Evolutionary conservation across 2,329 filamentous ascomycete genomes (phyloP), one percentile per base, ranked within the genome.

Genomic region (Ophiostoma populinum): DNA sequence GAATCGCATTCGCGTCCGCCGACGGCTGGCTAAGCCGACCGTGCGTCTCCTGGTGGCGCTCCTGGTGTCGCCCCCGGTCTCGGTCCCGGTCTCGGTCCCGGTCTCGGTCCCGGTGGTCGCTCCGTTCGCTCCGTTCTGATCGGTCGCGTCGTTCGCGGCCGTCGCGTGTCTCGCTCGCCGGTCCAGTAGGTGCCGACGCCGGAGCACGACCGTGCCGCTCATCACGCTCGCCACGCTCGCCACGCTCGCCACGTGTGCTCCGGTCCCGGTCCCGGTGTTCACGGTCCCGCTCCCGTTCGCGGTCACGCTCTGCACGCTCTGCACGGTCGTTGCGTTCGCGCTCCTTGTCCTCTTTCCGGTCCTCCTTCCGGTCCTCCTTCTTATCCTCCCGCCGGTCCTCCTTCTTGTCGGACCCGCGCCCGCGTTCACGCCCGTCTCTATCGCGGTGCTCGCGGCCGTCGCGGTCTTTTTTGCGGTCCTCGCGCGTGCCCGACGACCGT

Each of bases 21-120:
- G 26, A 6, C 5, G 26, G n/a, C 8, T 32, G 30, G 16, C 70
- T 75, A 32, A 77, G 56, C 2, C 72, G 67, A 19, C 72, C 72
- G 45, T 75, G 75, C 37, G 67, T 71, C 12, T 67, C 65, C 48
- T 77, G 71, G 43, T 71, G 64, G 40, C 67, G 63, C 36, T 56
- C 58, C 7, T 24, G 24, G 9, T 20, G 9, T 5, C 24, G 21
- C 11, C 33, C 35, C 19, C 33, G 22, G 24, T 40, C 33, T 13
- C 36, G 30, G 19, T 36, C 20, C 7, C 37, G 41, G 11, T 42
- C 36, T 8, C 37, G 29, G 18, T 38, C 33, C 2, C 29, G 21
- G 16, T 24, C 29, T 6, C 62, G 62, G 6, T 63, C 59, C 40
- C 42, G 19, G 13, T 34, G 32, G 8, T 32, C 37, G 19, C 29